A percentile compares a stretch with the other conserved stretches of the same genome.
Conservation (phyloP, 306 rosid species). For the Quercus wislizeni region DNA sequence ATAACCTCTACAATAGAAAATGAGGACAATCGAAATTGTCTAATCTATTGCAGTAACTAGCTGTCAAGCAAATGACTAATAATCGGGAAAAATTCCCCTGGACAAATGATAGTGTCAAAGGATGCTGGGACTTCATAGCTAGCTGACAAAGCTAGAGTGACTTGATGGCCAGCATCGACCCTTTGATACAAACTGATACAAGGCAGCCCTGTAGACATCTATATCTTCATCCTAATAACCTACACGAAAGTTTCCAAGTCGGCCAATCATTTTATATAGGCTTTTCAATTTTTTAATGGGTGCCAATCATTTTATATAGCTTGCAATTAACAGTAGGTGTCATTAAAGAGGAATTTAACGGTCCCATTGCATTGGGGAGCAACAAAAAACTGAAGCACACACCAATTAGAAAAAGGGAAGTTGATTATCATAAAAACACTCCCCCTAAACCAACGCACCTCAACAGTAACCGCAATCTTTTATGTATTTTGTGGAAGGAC, state of each 20-base stretch:
- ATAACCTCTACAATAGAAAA: too few species aligned
- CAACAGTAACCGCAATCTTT: too few species aligned
- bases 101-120: background rate
- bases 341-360: too few species aligned
- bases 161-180: background rate
- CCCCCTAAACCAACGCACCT: too few species aligned
- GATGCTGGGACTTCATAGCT: background rate
- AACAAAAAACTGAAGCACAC: too few species aligned
- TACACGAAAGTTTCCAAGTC: background rate
- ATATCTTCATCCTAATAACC: background rate
- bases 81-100: background rate
- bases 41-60: background rate
- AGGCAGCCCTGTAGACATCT: background rate
- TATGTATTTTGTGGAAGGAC: too few species aligned
- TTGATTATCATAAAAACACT: too few species aligned
- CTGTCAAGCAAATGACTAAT: background rate
- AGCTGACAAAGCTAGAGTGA: background rate
- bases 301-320: too few species aligned
- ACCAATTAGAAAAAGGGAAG: too few species aligned
- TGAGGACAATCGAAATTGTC: background rate
- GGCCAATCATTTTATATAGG: background rate
- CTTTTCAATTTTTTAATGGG: too few species aligned
- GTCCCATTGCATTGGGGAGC: too few species aligned
- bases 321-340: too few species aligned
- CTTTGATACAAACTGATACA: background rate